These are phyloP conservation scores for Flueggea neowawraea DNA, from an alignment of 441 rosid genomes.

Conservation along the genomic window DNA sequence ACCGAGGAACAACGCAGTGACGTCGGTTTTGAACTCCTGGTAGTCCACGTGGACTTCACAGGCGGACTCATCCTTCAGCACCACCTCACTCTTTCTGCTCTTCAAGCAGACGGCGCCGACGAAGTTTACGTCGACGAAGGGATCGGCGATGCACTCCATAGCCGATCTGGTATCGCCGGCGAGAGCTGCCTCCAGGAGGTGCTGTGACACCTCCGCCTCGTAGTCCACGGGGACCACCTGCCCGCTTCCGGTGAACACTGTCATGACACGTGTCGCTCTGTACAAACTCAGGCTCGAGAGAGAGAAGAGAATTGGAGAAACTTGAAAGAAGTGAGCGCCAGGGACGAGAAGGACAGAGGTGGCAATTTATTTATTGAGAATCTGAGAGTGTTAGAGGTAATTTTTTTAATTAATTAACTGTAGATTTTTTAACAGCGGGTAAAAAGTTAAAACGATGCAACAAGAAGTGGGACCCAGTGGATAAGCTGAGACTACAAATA, in stretches of 20 bases:
- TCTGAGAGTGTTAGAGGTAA: conserved; percentile 8
- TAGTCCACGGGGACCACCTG: conserved; percentile 94
- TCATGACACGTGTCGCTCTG: conserved; percentile 30
- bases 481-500: too few species aligned
- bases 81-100: conserved; percentile 61
- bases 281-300: conserved; percentile 24
- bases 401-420: conserved; percentile 17
- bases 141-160: conserved; percentile 59
- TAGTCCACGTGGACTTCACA: conserved; percentile 59
- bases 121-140: conserved; percentile 81
- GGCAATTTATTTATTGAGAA: background rate
- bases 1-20: conserved; percentile 83
- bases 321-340: conserved; percentile 70
- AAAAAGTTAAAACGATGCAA: too few species aligned
- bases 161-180: conserved; percentile 60
- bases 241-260: conserved; percentile 63
- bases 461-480: too few species aligned
- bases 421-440: too few species aligned
- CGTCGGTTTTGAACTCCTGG: conserved; percentile 93
- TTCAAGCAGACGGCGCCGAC: conserved; percentile 76
- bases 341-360: conserved; percentile 4
- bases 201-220: conserved; percentile 81
- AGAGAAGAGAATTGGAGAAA: conserved; percentile 12
- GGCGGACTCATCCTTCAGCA: conserved; percentile 58
- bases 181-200: conserved; percentile 74